These are phyloP conservation scores for Primulina huaijiensis DNA, from an alignment of 257 asterid genomes.

Conservation along the genomic window DNA sequence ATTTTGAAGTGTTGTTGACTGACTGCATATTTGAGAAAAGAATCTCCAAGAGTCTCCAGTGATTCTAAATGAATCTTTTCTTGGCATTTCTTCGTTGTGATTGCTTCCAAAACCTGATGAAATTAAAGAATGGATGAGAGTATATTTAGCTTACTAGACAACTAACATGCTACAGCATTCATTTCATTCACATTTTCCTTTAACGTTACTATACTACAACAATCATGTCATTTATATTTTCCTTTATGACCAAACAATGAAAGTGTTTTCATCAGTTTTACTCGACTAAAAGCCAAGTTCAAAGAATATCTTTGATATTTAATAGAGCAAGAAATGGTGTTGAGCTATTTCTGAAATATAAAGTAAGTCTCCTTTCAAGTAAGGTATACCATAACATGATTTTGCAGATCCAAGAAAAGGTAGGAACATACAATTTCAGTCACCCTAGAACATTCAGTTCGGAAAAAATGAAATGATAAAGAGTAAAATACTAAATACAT, in stretches of 20 bases:
- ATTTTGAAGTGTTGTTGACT: conserved; percentile 60
- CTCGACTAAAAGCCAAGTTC: background rate
- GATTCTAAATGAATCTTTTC: conserved; percentile 75
- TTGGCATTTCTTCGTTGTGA: conserved; percentile 72
- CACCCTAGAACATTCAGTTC: no score
- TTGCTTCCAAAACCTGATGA: conserved; percentile 75
- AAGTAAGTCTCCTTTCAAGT: no score
- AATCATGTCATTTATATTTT: background rate
- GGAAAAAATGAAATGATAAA: background rate
- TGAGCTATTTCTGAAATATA: no score
- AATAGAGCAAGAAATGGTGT: no score
- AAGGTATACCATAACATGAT: no score
- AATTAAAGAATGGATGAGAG: background rate
- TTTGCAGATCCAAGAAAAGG: no score
- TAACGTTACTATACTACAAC: background rate
- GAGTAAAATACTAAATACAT: conserved; percentile 14
- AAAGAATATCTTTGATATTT: background rate
- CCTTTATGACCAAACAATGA: background rate
- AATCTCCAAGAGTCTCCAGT: conserved; percentile 84
- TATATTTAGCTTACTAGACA: background rate
- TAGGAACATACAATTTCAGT: no score
- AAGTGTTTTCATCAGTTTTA: background rate
- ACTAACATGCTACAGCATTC: no score
- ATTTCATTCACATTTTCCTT: no score
- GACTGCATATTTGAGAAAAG: conserved; percentile 71